Base-by-base conservation (phyloP, 1,139 yeast genomes). In the Wickerhamiella pararugosa region DNA sequence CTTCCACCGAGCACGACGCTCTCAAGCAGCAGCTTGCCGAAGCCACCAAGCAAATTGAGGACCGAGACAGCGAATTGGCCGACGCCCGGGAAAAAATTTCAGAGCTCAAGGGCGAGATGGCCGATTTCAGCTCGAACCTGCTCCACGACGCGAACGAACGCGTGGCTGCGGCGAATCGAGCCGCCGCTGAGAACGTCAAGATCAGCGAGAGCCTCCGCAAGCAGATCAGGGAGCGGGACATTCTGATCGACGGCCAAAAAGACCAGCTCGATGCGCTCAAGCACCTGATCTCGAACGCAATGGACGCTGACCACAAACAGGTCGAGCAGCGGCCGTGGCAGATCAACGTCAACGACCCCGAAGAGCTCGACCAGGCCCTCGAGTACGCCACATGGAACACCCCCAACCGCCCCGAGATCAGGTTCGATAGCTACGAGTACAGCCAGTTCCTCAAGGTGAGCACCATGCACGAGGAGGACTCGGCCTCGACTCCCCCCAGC, bases 171-270 rank as follows among this genome's bases (percentile, higher is more conserved):
- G 55, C 55, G 6, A 51, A 51, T 40, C 37, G 46, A 15, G 21
- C 21, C 21, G 21, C 21, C 21, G 21, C 21, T 32, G 92, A 97
- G 98, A 94, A 87, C 60, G 66, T 87, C 47, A 68, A 72, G 43
- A 73, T 76, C 21, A 15, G 21, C 21, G 21, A 15, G 21, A 15
- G 21, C 21, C 21, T 15, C 21, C 21, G 21, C 21, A 79, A 74
- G 46, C 84, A 80, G 31, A 46, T 47, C 29, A 47, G 48, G 15
- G 57, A 51, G 44, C 52, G 53, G 37, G 52, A 47, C 36, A 48
- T 44, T 33, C 48, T 53, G 10, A 46, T 51, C 29, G 66, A 63
- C 35, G 53, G 69, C 48, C 45, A 45, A 11, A 37, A 34, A 27
- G 41, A 44, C 32, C 48, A 51, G 46, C 42, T 51, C 25, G 48